phyloP scores from a whole-genome alignment of 805 yeast species.

The Hanseniaspora thailandica region DNA sequence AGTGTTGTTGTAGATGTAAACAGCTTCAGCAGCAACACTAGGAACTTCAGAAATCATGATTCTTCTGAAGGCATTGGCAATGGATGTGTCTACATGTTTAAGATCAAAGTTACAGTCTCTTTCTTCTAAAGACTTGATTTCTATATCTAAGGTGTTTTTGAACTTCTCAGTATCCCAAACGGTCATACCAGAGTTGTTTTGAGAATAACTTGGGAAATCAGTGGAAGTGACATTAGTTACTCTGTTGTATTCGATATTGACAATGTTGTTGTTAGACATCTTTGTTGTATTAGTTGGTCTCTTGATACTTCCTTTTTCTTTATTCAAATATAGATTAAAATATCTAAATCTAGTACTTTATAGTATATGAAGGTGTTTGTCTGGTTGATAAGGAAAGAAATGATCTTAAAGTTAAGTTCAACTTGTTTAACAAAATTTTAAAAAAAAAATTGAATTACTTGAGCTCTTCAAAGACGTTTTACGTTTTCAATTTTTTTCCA shows the following conservation, averaged over 20 bases:
- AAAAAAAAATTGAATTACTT: background rate
- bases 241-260: constrained; percentile 79
- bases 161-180: constrained; percentile 81
- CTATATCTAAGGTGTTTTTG: constrained; percentile 52
- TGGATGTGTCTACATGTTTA: constrained; percentile 74
- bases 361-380: background rate
- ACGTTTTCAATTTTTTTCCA: background rate
- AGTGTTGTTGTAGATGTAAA: constrained; percentile 84
- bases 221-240: constrained; percentile 81
- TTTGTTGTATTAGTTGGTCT: background rate
- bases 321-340: background rate
- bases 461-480: background rate
- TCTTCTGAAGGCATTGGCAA: constrained; percentile 93
- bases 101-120: constrained; percentile 79
- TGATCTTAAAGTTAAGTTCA: no score
- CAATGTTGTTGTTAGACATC: constrained; percentile 38
- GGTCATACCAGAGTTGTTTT: constrained; percentile 44
- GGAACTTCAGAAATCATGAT: constrained; percentile 97
- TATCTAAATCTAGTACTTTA: background rate
- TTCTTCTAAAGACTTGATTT: constrained; percentile 52
- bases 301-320: no score
- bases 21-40: constrained; percentile 85
- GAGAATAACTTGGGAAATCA: constrained; percentile 79
- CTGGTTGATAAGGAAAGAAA: no score
- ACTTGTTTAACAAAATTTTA: background rate